A percentile compares a stretch with the other conserved stretches of the same genome.
These are phyloP conservation scores for Ananas comosus DNA, from an alignment of 176 grass and related monocot genomes.

Conservation along the genomic window DNA sequence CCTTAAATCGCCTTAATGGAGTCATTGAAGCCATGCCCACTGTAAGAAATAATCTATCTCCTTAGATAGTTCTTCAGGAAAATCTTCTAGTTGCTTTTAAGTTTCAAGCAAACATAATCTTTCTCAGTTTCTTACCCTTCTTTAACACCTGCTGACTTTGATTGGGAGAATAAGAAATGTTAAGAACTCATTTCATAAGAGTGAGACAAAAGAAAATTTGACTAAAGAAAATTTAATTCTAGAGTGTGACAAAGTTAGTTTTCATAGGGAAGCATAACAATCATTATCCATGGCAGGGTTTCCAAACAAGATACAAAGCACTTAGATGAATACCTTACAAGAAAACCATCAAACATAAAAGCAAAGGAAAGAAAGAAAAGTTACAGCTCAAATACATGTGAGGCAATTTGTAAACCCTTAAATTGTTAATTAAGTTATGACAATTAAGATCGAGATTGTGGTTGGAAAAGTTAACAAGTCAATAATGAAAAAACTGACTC, in stretches of 20 bases:
- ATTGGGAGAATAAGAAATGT: not conserved
- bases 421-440: not conserved
- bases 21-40: slow-evolving; percentile 21
- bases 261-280: not conserved
- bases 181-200: too few relatives aligned
- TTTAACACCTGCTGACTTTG: not conserved
- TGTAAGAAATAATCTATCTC: slow-evolving; percentile 12
- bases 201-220: too few relatives aligned
- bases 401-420: not conserved
- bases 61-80: not conserved
- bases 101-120: not conserved
- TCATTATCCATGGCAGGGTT: not conserved
- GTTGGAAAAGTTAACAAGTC: not conserved
- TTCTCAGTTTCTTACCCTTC: not conserved
- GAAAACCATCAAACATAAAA: not conserved
- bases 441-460: not conserved
- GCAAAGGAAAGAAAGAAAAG: not conserved
- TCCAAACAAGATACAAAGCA: not conserved
- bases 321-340: not conserved
- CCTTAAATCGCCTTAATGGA: not conserved
- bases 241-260: not conserved
- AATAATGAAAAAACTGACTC: too few relatives aligned
- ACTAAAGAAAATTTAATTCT: too few relatives aligned
- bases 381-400: not conserved
- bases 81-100: not conserved